Evolutionary conservation across 1,139 yeast species (phyloP).

Genomic region (Sugiyamaella neomexicana): DNA sequence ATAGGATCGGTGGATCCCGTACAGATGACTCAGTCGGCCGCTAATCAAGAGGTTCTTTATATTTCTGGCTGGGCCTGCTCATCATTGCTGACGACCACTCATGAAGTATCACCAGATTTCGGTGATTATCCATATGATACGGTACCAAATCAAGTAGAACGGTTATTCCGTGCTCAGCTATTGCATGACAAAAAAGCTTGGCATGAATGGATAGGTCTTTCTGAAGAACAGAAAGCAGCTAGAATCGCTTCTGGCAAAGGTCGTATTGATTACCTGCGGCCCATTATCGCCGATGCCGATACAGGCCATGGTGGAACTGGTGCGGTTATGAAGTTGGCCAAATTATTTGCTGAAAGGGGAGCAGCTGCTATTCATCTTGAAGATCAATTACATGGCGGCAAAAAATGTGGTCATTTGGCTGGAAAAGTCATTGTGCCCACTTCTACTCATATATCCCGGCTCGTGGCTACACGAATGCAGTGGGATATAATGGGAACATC

Average conservation of each 20-base stretch:
- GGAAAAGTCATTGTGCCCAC: conserved; percentile 67
- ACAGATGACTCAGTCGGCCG: conserved; percentile 58
- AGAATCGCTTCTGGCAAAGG: conserved; percentile 35
- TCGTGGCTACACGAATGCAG: conserved; percentile 61
- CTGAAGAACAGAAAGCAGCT: conserved; percentile 36
- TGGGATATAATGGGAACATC: conserved; percentile 66
- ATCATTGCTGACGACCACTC: conserved; percentile 54
- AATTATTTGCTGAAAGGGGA: conserved; percentile 63
- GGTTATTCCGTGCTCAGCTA: conserved; percentile 58
- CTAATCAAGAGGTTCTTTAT: conserved; percentile 56
- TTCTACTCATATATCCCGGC: conserved; percentile 55
- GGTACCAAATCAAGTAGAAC: conserved; percentile 63
- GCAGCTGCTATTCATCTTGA: conserved; percentile 66
- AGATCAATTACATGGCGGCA: conserved; percentile 65
- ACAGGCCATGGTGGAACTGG: conserved; percentile 71
- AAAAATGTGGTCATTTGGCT: conserved; percentile 64
- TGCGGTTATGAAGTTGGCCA: conserved; percentile 63
- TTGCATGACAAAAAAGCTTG: conserved; percentile 57
- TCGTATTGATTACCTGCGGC: conserved; percentile 54
- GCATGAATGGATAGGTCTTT: conserved; percentile 45
- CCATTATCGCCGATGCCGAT: conserved; percentile 67
- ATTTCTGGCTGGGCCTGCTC: conserved; percentile 66
- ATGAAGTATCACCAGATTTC: conserved; percentile 61
- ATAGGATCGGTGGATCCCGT: conserved; percentile 65
- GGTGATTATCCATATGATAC: conserved; percentile 69